Conservation (phyloP, 1,139 yeast genomes). For the Yamadazyma blattariae region DNA sequence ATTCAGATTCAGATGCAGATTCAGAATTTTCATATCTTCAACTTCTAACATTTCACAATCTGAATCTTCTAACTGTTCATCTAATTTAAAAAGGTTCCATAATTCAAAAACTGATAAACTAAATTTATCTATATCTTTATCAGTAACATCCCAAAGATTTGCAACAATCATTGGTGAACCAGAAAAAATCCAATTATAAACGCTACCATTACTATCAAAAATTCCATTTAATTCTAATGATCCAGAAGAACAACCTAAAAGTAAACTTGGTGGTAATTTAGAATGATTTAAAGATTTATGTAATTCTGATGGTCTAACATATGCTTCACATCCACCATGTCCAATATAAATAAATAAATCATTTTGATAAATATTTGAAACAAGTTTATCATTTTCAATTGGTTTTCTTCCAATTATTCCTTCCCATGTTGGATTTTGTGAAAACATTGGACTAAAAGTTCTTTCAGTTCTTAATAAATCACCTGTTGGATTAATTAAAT, state of each 20-base stretch:
- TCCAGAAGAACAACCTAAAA: slow-evolving; percentile 95
- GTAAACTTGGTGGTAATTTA: slow-evolving; percentile 64
- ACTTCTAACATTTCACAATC: too few relatives aligned
- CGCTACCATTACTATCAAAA: slow-evolving; percentile 74
- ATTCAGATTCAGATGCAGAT: background rate
- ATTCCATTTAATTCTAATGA: slow-evolving; percentile 55
- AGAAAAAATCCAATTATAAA: slow-evolving; percentile 70
- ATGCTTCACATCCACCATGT: slow-evolving; percentile 94
- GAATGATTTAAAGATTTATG: slow-evolving; percentile 19
- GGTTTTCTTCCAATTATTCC: slow-evolving; percentile 60
- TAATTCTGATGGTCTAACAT: slow-evolving; percentile 42
- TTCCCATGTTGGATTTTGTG: slow-evolving; percentile 42
- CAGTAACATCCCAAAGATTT: slow-evolving; percentile 96
- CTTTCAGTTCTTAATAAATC: slow-evolving; percentile 71
- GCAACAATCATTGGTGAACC: slow-evolving; percentile 84
- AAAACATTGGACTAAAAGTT: slow-evolving; percentile 50
- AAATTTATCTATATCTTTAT: slow-evolving; percentile 86
- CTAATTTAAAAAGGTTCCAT: slow-evolving; percentile 60
- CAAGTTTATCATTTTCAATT: slow-evolving; percentile 38
- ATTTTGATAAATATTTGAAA: slow-evolving; percentile 33
- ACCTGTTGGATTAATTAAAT: slow-evolving; percentile 77
- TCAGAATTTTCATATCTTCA: too few relatives aligned
- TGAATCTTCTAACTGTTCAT: too few relatives aligned
- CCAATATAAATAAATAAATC: slow-evolving; percentile 80
- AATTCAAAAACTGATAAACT: slow-evolving; percentile 55